Percentiles rank a stretch among this genome's conserved stretches.
phyloP scores from a whole-genome alignment of 441 rosid species.

The Euphorbia schlechtendalii region DNA sequence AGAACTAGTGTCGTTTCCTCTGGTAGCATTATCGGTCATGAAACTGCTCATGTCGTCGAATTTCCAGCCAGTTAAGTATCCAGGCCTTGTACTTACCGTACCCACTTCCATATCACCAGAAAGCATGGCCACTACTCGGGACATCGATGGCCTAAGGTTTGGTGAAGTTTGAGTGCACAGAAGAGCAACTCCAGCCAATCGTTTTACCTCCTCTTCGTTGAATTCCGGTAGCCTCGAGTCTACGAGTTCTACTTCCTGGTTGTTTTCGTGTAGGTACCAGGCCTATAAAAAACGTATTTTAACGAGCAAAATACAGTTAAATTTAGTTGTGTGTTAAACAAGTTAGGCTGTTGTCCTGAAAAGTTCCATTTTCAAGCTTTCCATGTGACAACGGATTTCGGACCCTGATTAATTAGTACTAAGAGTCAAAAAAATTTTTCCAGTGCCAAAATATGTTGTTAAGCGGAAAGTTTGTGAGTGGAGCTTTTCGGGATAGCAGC shows the following conservation, averaged over 20 bases:
- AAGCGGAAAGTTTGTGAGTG: too few relatives aligned
- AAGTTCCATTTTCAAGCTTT: too few relatives aligned
- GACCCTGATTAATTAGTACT: too few relatives aligned
- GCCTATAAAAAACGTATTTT: constrained; percentile 42
- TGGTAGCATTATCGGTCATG: constrained; percentile 16
- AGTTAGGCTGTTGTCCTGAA: too few relatives aligned
- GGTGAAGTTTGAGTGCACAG: constrained; percentile 57
- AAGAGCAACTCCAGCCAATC: too few relatives aligned
- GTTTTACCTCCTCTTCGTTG: constrained; percentile 28
- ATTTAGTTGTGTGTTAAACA: too few relatives aligned
- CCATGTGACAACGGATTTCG: too few relatives aligned
- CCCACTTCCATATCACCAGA: constrained; percentile 49
- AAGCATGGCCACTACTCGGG: constrained; percentile 66
- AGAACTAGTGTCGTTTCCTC: constrained; percentile 16
- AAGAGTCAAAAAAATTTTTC: too few relatives aligned
- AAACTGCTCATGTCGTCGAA: constrained; percentile 39
- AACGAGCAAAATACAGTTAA: too few relatives aligned
- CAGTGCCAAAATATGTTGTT: too few relatives aligned
- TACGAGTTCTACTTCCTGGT: constrained; percentile 32
- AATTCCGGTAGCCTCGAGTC: constrained; percentile 39
- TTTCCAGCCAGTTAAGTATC: constrained; percentile 44
- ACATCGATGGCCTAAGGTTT: constrained; percentile 50
- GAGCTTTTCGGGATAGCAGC: too few relatives aligned
- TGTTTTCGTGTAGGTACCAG: constrained; percentile 49
- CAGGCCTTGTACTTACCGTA: constrained; percentile 41